Conservation (phyloP, 768 basidiomycete genomes). For the Rhodotorula babjevae region DNA sequence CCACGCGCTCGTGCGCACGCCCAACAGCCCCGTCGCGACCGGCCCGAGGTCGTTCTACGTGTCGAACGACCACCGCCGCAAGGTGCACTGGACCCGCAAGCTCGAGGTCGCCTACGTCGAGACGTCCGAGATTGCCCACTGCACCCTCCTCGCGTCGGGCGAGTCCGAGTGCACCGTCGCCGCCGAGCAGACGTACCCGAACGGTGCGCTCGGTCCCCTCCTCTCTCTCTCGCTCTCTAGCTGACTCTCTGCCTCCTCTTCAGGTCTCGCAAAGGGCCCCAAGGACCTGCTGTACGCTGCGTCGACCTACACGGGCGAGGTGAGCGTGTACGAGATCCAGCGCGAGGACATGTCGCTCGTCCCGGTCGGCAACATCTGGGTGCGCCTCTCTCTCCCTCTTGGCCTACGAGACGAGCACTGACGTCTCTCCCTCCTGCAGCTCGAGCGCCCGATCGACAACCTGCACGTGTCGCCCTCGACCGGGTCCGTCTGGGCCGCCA, state of each 20-base stretch:
- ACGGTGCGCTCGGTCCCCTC: slow-evolving; percentile 49
- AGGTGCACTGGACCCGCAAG: slow-evolving; percentile 50
- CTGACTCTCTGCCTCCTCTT: neutral
- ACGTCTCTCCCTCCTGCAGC: neutral
- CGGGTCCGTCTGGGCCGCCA: slow-evolving; percentile 62
- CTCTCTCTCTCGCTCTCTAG: too few relatives aligned
- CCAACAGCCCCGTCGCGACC: slow-evolving; percentile 61
- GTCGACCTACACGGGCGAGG: slow-evolving; percentile 50
- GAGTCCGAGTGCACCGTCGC: slow-evolving; percentile 55
- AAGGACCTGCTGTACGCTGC: slow-evolving; percentile 56
- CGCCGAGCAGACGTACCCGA: slow-evolving; percentile 55
- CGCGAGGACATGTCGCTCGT: slow-evolving; percentile 57
- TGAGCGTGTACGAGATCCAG: slow-evolving; percentile 60
- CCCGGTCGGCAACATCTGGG: slow-evolving; percentile 54
- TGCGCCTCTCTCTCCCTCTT: neutral
- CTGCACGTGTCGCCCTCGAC: slow-evolving; percentile 56
- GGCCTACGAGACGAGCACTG: too few relatives aligned
- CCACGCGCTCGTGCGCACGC: slow-evolving; percentile 57
- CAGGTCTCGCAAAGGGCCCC: slow-evolving; percentile 39
- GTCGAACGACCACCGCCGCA: slow-evolving; percentile 62
- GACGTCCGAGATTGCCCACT: slow-evolving; percentile 59
- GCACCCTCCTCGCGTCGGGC: slow-evolving; percentile 52
- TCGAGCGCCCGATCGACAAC: slow-evolving; percentile 56
- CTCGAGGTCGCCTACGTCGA: slow-evolving; percentile 4
- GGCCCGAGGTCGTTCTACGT: slow-evolving; percentile 66